Percentiles rank a stretch among this genome's conserved stretches.
These are phyloP conservation scores for Alternaria arbusti DNA, from an alignment of 2,329 filamentous ascomycete genomes.

Conservation along the genomic window DNA sequence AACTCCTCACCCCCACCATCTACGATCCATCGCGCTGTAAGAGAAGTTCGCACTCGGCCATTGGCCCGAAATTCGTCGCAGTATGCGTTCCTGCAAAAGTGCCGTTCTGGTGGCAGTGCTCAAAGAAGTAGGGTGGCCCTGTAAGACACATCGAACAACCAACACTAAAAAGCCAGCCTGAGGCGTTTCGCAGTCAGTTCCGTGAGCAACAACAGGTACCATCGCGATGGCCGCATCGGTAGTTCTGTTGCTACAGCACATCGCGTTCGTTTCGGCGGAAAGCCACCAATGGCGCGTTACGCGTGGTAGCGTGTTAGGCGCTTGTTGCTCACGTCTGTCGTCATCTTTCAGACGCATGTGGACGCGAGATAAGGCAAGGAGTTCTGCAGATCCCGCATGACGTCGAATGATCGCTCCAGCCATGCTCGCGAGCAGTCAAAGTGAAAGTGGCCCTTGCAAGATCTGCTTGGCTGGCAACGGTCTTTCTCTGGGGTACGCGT, in stretches of 20 bases:
- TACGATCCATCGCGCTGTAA: conserved; percentile 24
- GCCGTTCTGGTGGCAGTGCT: conserved; percentile 4
- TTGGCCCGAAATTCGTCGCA: conserved; percentile 37
- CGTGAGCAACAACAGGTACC: neutral
- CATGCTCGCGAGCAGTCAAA: conserved; percentile 19
- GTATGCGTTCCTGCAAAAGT: conserved; percentile 18
- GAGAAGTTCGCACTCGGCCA: conserved; percentile 14
- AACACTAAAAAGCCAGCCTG: neutral
- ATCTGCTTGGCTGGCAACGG: conserved; percentile 31
- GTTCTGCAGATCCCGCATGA: conserved; percentile 37
- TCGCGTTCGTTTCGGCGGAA: conserved; percentile 4
- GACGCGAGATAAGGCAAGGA: conserved; percentile 35
- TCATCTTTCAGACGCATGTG: conserved; percentile 29
- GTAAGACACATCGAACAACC: neutral
- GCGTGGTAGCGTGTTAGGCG: conserved; percentile 12
- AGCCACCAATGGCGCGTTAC: conserved; percentile 17
- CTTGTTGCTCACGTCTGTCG: conserved; percentile 21
- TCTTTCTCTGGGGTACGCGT: conserved; percentile 38
- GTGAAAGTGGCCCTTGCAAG: conserved; percentile 18
- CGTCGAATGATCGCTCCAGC: conserved; percentile 35
- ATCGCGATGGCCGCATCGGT: neutral
- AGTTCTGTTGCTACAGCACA: conserved; percentile 1
- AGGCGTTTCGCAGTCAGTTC: conserved; percentile 2
- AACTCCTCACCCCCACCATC: conserved; percentile 16
- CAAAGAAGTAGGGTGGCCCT: conserved; percentile 3